Conservation (phyloP, 305 asterid genomes). For the Caryopteris hybrid region DNA sequence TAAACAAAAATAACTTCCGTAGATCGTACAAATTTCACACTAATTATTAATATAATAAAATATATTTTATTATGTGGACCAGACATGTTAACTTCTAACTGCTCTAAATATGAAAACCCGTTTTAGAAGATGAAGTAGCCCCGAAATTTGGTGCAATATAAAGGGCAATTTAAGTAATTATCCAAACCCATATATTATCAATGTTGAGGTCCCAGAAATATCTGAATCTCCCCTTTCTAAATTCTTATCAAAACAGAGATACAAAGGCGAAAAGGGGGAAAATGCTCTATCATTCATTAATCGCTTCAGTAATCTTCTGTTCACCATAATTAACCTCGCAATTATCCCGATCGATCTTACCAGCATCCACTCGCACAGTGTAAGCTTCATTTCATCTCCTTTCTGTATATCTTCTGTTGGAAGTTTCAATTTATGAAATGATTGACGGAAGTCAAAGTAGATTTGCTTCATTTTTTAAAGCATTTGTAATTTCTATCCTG, state of each 20-base stretch:
- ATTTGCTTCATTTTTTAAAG: neutral
- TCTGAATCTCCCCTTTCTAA: constrained; percentile 21
- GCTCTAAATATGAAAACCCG: no score
- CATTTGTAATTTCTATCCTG: neutral
- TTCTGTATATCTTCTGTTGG: neutral
- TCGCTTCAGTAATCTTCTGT: constrained; percentile 4
- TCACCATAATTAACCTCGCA: constrained; percentile 5
- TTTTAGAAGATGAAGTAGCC: no score
- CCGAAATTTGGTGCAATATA: constrained; percentile 8
- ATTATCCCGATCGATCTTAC: constrained; percentile 20
- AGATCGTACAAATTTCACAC: no score
- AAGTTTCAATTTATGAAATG: neutral
- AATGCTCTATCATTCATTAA: neutral
- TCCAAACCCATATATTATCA: neutral
- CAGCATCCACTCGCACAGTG: neutral
- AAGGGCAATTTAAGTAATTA: constrained; percentile 18
- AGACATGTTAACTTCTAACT: no score
- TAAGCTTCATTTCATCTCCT: constrained; percentile 8
- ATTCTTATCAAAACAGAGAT: neutral
- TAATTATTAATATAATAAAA: no score
- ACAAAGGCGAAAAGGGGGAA: neutral
- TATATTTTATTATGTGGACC: no score
- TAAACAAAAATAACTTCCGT: no score
- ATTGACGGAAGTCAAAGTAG: constrained; percentile 10
- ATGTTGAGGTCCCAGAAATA: constrained; percentile 10